Evolutionary conservation across 768 basidiomycete genomes (phyloP).

Genomic region (Cystofilobasidium macerans): DNA sequence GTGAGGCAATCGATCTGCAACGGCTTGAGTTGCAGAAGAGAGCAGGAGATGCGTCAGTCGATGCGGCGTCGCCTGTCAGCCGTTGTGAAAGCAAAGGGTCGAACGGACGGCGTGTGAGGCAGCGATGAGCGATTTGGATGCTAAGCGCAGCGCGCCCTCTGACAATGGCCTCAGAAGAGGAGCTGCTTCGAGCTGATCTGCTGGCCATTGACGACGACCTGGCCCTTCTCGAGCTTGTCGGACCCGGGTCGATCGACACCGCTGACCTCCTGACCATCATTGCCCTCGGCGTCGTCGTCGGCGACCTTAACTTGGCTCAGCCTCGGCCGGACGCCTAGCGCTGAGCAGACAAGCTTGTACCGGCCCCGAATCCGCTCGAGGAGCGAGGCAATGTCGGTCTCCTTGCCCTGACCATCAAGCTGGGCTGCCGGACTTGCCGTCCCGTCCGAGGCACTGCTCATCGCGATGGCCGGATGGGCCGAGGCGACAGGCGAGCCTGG

Average conservation of each 20-base stretch:
- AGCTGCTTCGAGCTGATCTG: conserved; percentile 18
- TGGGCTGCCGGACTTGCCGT: neutral
- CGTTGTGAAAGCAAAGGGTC: too few species aligned
- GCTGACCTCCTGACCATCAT: neutral
- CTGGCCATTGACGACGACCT: conserved; percentile 22
- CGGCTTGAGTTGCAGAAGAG: too few species aligned
- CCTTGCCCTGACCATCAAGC: conserved; percentile 11
- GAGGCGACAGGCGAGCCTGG: conserved; percentile 30
- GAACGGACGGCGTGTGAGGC: too few species aligned
- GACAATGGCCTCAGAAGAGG: conserved; percentile 9
- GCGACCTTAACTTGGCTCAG: conserved; percentile 25
- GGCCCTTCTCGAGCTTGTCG: conserved; percentile 8
- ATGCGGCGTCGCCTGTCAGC: too few species aligned
- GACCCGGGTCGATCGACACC: conserved; percentile 2
- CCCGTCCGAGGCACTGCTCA: too few species aligned
- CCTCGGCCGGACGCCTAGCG: conserved; percentile 55
- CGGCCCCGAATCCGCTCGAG: conserved; percentile 75
- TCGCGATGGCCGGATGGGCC: neutral
- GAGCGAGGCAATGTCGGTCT: conserved; percentile 59
- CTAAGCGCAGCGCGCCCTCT: neutral
- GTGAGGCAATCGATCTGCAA: too few species aligned
- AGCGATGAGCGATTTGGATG: too few species aligned
- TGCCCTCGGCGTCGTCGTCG: neutral
- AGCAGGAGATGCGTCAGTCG: too few species aligned
- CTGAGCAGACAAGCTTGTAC: conserved; percentile 75